A percentile compares a stretch with the other conserved stretches of the same genome.
Evolutionary conservation across 2,329 filamentous ascomycete genomes (phyloP).

Genomic region (Calonectria naviculata): DNA sequence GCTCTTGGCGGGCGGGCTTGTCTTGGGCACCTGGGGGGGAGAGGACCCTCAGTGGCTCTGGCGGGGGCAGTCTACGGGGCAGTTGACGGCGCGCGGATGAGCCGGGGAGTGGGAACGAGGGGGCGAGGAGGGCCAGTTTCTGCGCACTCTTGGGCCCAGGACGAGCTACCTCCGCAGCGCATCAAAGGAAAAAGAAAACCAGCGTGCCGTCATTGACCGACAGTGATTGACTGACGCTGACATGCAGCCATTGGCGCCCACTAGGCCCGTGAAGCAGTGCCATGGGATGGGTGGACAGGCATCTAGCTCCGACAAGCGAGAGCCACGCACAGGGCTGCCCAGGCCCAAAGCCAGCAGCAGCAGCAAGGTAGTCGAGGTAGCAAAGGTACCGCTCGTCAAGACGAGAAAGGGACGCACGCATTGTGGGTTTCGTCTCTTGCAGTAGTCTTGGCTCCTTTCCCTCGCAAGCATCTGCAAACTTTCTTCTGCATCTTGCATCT

Average conservation of each 20-base stretch:
- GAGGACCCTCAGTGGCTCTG: neutral
- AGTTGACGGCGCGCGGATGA: slow-evolving; percentile 13
- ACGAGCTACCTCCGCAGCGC: neutral
- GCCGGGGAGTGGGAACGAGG: neutral
- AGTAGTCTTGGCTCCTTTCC: neutral
- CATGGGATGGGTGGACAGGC: neutral
- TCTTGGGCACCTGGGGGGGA: neutral
- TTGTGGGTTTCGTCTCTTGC: slow-evolving; percentile 16
- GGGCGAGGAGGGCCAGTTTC: too few relatives aligned
- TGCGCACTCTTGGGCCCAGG: too few relatives aligned
- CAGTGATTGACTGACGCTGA: neutral
- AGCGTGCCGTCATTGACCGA: neutral
- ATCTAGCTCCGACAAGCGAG: neutral
- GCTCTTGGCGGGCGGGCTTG: neutral
- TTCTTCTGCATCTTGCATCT: slow-evolving; percentile 14
- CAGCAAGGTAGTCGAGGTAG: too few relatives aligned
- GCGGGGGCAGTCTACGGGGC: neutral
- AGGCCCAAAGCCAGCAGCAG: neutral
- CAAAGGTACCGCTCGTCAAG: neutral
- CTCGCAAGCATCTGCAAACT: slow-evolving; percentile 8
- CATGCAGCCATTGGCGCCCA: neutral
- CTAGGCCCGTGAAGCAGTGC: neutral
- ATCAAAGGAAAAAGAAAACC: neutral
- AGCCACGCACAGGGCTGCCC: slow-evolving; percentile 10
- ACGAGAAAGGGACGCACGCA: neutral